These are phyloP conservation scores for Perilla frutescens DNA, from an alignment of 257 asterid genomes.

Conservation along the genomic window DNA sequence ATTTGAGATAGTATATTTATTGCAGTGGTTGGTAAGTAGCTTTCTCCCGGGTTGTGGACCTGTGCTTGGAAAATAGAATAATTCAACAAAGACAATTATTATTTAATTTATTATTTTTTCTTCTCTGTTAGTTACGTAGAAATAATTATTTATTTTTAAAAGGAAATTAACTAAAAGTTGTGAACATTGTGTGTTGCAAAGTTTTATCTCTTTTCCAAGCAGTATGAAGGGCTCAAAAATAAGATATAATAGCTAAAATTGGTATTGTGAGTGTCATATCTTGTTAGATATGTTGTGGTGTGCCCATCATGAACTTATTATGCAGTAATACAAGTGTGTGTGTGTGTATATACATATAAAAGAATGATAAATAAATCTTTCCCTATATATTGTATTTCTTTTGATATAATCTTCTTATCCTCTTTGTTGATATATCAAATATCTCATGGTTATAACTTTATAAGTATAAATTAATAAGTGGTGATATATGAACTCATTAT, in stretches of 20 bases:
- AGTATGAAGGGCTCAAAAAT: background rate
- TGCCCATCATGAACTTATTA: too few relatives aligned
- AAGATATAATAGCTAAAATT: background rate
- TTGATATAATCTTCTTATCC: too few relatives aligned
- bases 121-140: background rate
- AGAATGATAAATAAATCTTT: too few relatives aligned
- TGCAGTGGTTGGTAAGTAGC: slow-evolving; percentile 21
- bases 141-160: background rate
- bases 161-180: background rate
- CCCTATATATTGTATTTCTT: too few relatives aligned
- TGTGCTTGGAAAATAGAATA: background rate
- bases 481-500: too few relatives aligned
- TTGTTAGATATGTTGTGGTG: too few relatives aligned
- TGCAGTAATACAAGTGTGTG: too few relatives aligned
- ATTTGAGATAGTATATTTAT: background rate
- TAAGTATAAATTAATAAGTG: too few relatives aligned
- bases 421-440: too few relatives aligned
- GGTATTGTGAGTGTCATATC: too few relatives aligned
- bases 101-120: background rate
- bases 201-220: background rate
- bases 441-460: too few relatives aligned
- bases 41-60: background rate
- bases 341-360: too few relatives aligned
- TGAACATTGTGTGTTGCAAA: background rate
- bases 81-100: background rate